phyloP scores from a whole-genome alignment of 2,329 filamentous ascomycete genomes.

The Emmonsiellopsis sp. region DNA sequence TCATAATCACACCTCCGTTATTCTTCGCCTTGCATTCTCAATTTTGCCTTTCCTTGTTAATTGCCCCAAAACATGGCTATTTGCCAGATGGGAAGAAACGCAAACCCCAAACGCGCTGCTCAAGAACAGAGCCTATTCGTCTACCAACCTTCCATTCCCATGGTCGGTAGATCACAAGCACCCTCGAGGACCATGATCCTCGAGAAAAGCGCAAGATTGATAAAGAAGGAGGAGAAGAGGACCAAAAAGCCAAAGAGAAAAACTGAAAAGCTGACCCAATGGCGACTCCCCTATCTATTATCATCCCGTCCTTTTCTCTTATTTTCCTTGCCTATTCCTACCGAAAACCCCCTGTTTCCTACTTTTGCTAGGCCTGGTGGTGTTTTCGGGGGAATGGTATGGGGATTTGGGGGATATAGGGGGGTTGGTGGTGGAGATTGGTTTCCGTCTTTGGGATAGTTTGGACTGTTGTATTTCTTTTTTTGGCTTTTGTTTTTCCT shows the following conservation, averaged over 20 bases:
- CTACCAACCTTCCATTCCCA: constrained; percentile 34
- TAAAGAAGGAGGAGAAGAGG: constrained; percentile 18
- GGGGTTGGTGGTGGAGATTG: neutral
- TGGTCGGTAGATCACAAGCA: constrained; percentile 45
- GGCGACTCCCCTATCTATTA: too few species aligned
- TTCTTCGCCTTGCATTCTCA: neutral
- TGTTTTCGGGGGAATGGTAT: neutral
- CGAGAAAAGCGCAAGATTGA: constrained; percentile 41
- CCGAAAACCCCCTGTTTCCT: too few species aligned
- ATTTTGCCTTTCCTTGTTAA: neutral
- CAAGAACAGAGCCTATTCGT: constrained; percentile 43
- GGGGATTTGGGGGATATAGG: neutral
- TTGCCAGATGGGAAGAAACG: too few species aligned
- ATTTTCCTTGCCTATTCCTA: too few species aligned
- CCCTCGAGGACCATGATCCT: constrained; percentile 8
- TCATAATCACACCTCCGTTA: constrained; percentile 4
- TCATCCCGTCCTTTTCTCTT: too few species aligned
- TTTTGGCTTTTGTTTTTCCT: neutral
- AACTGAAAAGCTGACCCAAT: neutral
- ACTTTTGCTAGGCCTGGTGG: neutral
- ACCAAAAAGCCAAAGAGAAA: constrained; percentile 12
- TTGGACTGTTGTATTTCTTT: neutral
- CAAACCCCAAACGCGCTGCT: constrained; percentile 31
- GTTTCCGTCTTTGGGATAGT: neutral
- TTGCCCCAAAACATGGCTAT: neutral